phyloP scores from a whole-genome alignment of 2,329 filamentous ascomycete species.

The Colletotrichum eleusines region DNA sequence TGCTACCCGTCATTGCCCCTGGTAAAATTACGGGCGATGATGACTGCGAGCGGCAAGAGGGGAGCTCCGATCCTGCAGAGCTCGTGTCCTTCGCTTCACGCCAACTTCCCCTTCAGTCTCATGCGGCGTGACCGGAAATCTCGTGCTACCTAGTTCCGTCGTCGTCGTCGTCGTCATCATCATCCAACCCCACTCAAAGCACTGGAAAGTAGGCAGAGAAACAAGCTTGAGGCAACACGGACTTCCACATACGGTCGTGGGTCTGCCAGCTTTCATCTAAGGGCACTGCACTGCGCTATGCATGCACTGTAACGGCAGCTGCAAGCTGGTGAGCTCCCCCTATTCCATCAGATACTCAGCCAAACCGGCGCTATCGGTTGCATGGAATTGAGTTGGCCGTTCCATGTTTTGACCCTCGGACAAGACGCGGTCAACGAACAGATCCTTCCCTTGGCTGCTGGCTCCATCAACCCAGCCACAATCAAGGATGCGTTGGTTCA shows the following conservation, averaged over 20 bases:
- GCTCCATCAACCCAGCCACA: neutral
- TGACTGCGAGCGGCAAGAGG: neutral
- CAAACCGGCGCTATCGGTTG: neutral
- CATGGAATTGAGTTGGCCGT: conserved; percentile 11
- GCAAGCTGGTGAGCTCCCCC: conserved; percentile 13
- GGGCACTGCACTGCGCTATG: neutral
- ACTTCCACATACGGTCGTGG: conserved; percentile 7
- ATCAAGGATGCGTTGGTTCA: neutral
- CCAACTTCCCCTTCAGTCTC: neutral
- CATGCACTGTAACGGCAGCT: conserved; percentile 19
- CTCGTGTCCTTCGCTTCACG: neutral
- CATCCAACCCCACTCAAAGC: neutral
- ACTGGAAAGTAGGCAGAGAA: neutral
- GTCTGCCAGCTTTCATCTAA: neutral
- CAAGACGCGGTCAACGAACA: too few species aligned
- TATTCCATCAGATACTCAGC: neutral
- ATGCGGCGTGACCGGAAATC: neutral
- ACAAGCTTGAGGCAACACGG: neutral
- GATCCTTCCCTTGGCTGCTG: too few species aligned
- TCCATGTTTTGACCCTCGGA: conserved; percentile 10
- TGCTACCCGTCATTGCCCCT: neutral
- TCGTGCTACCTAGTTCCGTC: neutral
- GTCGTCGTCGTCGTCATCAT: neutral
- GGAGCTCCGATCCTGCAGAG: neutral
- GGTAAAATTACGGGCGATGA: neutral